These are phyloP conservation scores for Chlorella sorokiniana DNA, from an alignment of 139 green algal genomes.

Conservation along the genomic window DNA sequence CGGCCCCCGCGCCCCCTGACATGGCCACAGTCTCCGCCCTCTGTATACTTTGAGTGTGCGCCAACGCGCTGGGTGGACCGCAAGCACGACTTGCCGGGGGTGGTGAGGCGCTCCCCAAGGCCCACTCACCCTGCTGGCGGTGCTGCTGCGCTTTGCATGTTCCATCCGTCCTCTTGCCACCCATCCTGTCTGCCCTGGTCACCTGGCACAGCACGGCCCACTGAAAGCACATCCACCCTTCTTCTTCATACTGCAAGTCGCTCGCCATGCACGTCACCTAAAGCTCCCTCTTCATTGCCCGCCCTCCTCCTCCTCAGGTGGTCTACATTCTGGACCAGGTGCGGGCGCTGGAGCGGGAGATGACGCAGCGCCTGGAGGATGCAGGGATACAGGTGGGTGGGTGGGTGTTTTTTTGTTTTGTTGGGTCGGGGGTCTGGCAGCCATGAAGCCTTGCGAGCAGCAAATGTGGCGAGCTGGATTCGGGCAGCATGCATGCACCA, in stretches of 20 bases:
- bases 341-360: slow-evolving; percentile 73
- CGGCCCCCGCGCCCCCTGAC: neutral
- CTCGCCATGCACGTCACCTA: neutral
- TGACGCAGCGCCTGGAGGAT: slow-evolving; percentile 56
- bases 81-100: neutral
- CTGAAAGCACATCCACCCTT: neutral
- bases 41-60: neutral
- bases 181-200: neutral
- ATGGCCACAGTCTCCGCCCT: neutral
- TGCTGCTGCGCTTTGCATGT: neutral
- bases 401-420: neutral
- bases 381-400: slow-evolving; percentile 52
- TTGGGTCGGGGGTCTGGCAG: neutral
- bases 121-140: neutral
- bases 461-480: neutral
- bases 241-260: no score
- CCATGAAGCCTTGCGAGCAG: no score
- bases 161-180: no score
- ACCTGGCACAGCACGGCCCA: neutral
- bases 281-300: neutral
- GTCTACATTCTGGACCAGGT: slow-evolving; percentile 90
- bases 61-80: neutral
- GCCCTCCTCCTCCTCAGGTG: slow-evolving; percentile 47
- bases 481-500: neutral
- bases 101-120: neutral